Base-by-base conservation (phyloP, 495 filamentous ascomycete species). In the Trichoderma parareesei region DNA sequence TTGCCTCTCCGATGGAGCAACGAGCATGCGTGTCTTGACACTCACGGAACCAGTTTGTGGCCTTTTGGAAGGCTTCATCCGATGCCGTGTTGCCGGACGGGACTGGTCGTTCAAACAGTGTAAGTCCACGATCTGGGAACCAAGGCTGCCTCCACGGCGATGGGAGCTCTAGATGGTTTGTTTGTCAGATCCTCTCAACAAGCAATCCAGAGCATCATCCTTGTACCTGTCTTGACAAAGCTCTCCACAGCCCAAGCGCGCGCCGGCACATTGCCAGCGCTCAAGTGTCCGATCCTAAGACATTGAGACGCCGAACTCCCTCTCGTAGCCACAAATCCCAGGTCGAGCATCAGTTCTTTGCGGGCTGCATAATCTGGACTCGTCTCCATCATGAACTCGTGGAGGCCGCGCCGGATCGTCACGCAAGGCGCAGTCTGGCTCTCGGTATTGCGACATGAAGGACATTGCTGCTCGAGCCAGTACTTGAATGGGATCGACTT, bases 121-220 rank as follows among this genome's bases (percentile, higher is more conserved):
- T 37, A 9, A 57, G 6, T 13, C 53, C 53, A 57, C 53, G 53
- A 27, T 57, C 53, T n/a, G 53, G 53, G 37, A 35, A 57, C 53
- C 53, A 57, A 37, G 53, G 53, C 11, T 57, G 53, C 27, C 53
- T 57, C 53, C 53, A 57, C 6, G 53, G 53, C 53, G 53, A 57
- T 37, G 53, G 53, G 14, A 57, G 16, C 4, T 57, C 53, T 57
- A n/a, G 3, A 38, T 37, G 2, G 13, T 5, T 27, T 57, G 13
- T 57, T 57, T 10, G 9, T 37, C 14, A 13, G 3, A 7, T 16
- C 53, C 2, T 10, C 20, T 27, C 4, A 18, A 3, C 3, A 46
- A 2, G 13, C 27, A 27, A 46, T n/a, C 9, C 7, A 49, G n/a
- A 41, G 11, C 6, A 41, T 27, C 20, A 1, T n/a, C 5, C 18